Base-by-base conservation (phyloP, 2,329 filamentous ascomycete species). In the Rhinocladiella similis region DNA sequence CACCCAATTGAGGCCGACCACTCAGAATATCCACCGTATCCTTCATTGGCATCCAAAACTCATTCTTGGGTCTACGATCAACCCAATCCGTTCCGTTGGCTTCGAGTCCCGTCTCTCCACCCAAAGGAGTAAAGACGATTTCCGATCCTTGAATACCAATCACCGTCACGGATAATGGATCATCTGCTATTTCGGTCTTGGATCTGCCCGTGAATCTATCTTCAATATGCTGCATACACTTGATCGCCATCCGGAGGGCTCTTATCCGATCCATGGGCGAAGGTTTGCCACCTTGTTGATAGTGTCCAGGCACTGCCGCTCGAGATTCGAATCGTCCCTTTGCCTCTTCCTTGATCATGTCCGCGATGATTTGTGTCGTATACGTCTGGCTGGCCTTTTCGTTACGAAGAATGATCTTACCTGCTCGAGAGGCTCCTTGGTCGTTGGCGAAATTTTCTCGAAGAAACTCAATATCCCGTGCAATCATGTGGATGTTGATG, bases 191-290 rank as follows among this genome's bases (percentile, higher is more conserved):
- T 59, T 86, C 84, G 38, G 84, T 77, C 58, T 83, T 81, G 35
- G 81, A 79, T 65, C 84, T 84, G 49, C 84, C 85, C 5, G 85
- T 85, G 67, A 86, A 96, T 19, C 75, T 73, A 14, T 62, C 63
- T 75, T 99, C 94, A 3, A 99, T 79, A 70, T 96, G 91, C 77
- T 96, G 86, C 70, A 97, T 89, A 71, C 91, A 96, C 76, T 92
- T 93, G 74, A 97, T 94, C 9, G 92, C 91, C 68, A 99, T 86
- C 49, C 94, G 84, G 20, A 96, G 89, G 1, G 94, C 93, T 46
- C 94, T 86, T 67, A 93, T 92, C 53, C 94, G 88, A 75, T 99
- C 94, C 92, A 99, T 97, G 5, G 94, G 86, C 2, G 90, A 95
- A 0, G 94, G 94, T 42, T 90, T 90, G 56, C 91, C 91, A 65